These are phyloP conservation scores for Heliamphora exappendiculata DNA, from an alignment of 148 eudicot genomes.

Conservation along the genomic window DNA sequence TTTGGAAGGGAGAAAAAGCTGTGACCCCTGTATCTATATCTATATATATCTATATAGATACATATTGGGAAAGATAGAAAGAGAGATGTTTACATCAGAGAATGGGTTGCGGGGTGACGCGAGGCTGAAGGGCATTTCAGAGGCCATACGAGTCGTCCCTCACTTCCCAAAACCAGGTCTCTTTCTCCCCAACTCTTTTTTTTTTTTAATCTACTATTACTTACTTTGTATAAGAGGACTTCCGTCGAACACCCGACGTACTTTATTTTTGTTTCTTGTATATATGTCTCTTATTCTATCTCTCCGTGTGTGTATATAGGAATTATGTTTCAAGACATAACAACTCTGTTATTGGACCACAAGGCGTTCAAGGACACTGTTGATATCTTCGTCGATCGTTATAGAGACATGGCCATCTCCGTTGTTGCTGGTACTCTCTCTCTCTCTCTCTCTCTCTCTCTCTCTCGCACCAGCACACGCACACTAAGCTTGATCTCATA, in stretches of 20 bases:
- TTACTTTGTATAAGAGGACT: not conserved
- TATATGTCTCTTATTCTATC: no score
- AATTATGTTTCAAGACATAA: conserved; percentile 97
- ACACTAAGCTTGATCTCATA: no score
- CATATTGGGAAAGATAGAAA: not conserved
- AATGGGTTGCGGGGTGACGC: conserved; percentile 88
- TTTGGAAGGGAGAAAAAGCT: no score
- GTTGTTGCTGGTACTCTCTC: conserved; percentile 73
- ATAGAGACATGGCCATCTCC: conserved; percentile 77
- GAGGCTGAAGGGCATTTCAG: conserved; percentile 73
- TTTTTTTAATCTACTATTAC: not conserved
- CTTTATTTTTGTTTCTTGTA: not conserved
- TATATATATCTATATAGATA: no score
- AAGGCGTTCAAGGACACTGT: conserved; percentile 74
- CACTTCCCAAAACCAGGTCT: conserved; percentile 90
- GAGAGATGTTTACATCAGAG: conserved; percentile 70
- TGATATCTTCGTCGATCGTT: conserved; percentile 89
- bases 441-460: not conserved
- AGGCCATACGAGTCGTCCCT: conserved; percentile 81
- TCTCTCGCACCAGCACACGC: not conserved
- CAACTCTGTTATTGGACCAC: conserved; percentile 75
- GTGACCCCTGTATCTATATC: no score
- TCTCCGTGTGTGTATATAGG: conserved; percentile 29
- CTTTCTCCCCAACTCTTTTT: not conserved
- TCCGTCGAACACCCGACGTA: not conserved